Conservation (phyloP, 2,329 filamentous ascomycete genomes). For the Trichoderma polysporum region DNA sequence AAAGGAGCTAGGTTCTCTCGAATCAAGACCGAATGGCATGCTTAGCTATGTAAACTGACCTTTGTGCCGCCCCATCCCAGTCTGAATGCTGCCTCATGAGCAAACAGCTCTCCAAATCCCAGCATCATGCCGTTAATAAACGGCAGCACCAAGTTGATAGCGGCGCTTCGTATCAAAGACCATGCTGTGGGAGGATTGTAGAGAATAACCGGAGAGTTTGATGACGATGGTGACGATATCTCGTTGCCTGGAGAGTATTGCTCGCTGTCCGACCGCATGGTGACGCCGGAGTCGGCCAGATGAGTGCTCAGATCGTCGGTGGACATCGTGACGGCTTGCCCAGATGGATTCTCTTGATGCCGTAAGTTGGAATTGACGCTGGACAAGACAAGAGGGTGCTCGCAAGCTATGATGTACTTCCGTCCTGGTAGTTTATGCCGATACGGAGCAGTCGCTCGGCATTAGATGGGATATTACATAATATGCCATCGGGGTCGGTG, state of each 20-base stretch:
- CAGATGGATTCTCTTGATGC: background rate
- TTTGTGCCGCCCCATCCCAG: constrained; percentile 93
- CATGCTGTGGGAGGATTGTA: constrained; percentile 88
- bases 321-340: constrained; percentile 45
- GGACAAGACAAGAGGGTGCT: background rate
- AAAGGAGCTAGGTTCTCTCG: constrained; percentile 5
- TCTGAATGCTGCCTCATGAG: constrained; percentile 90
- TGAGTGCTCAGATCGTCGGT: constrained; percentile 52
- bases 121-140: constrained; percentile 99
- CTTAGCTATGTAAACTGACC: constrained; percentile 49
- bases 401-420: constrained; percentile 1
- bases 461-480: constrained; percentile 23
- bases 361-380: background rate
- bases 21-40: background rate
- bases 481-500: constrained; percentile 27
- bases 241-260: constrained; percentile 71
- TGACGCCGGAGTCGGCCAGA: constrained; percentile 71
- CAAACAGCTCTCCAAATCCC: constrained; percentile 94
- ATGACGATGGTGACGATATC: constrained; percentile 60
- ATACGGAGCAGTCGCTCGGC: constrained; percentile 5
- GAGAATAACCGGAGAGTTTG: constrained; percentile 70
- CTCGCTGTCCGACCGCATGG: constrained; percentile 80
- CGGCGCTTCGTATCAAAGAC: constrained; percentile 80
- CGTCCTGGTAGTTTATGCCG: background rate
- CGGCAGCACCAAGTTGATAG: constrained; percentile 92